Conservation (phyloP, 2,329 filamentous ascomycete genomes). For the Microcyclospora pomicola region DNA sequence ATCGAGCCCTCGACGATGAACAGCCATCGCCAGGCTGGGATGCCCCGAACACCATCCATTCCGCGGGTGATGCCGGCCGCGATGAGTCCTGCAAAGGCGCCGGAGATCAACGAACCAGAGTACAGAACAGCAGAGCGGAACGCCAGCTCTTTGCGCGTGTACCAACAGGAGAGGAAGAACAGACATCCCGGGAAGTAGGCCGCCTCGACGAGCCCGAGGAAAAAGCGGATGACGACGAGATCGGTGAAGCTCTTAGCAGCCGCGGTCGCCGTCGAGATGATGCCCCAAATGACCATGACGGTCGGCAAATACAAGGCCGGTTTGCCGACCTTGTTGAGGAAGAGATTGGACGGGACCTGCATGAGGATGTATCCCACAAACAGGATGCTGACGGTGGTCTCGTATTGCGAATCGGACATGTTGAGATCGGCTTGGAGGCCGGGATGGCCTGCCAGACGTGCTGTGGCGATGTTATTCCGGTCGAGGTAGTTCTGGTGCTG, state of each 20-base stretch:
- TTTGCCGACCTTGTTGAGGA: conserved; percentile 23
- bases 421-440: conserved; percentile 33
- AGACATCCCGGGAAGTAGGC: conserved; percentile 33
- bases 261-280: conserved; percentile 22
- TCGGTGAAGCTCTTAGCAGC: conserved; percentile 23
- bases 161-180: conserved; percentile 39
- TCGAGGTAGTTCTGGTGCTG: conserved; percentile 14
- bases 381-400: conserved; percentile 31
- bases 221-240: conserved; percentile 25
- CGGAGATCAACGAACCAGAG: conserved; percentile 36
- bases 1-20: conserved; percentile 27
- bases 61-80: conserved; percentile 37
- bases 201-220: conserved; percentile 32
- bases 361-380: conserved; percentile 28
- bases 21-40: conserved; percentile 24
- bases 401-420: conserved; percentile 31
- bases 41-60: conserved; percentile 20
- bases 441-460: conserved; percentile 10
- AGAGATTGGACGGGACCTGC: conserved; percentile 25
- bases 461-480: conserved; percentile 18
- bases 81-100: conserved; percentile 41
- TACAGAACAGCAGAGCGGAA: conserved; percentile 40
- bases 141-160: conserved; percentile 38
- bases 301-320: conserved; percentile 21
- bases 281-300: conserved; percentile 24